Base-by-base conservation (phyloP, 2,329 filamentous ascomycete genomes). In the Sphaceloma murrayae region DNA sequence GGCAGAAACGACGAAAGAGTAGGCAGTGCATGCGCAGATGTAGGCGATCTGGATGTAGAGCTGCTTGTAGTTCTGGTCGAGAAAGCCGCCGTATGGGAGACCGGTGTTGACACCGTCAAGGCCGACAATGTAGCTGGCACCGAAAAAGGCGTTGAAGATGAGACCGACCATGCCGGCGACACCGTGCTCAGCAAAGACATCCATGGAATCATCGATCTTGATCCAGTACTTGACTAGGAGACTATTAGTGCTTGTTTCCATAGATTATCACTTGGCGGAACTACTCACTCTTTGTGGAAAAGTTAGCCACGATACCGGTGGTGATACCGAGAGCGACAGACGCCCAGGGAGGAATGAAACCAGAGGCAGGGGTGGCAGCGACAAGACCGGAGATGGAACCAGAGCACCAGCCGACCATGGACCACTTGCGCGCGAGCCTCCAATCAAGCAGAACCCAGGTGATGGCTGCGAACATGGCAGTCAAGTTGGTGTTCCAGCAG, bases 381-480 rank as follows among this genome's bases (percentile, higher is more conserved):
- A 94, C 87, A 16, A 94, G 77, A 43, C 85, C 85, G 19, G 84
- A 82, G 59, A 95, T 88, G 53, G 79, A 80, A 49, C 88, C 88
- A 29, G 85, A 91, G 71, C 86, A 91, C 82, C 88, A 88, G 34
- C 86, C 87, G 55, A 94, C 83, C 66, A 89, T 86, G 51, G 78
- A 94, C 87, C 88, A 94, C 72, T 95, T 95, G 66, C 80, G 80
- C 48, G 87, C 87, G 48, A 96, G 78, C 49, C 91, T 82, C 77
- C 81, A 96, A 75, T 98, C 91, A 56, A 96, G 85, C 36, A 96
- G 67, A 57, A 88, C 87, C 91, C 91, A 98, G 44, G 87, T 84
- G 65, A 91, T 85, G 52, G 86, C 82, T 30, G 78, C 89, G 58
- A 95, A 94, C 70, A 87, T 86, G 62, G 86, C 89, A 38, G 86